Evolutionary conservation across 495 filamentous ascomycete genomes (phyloP), one percentile per base, ranked within the genome.

Genomic region (Cercophora sp.): DNA sequence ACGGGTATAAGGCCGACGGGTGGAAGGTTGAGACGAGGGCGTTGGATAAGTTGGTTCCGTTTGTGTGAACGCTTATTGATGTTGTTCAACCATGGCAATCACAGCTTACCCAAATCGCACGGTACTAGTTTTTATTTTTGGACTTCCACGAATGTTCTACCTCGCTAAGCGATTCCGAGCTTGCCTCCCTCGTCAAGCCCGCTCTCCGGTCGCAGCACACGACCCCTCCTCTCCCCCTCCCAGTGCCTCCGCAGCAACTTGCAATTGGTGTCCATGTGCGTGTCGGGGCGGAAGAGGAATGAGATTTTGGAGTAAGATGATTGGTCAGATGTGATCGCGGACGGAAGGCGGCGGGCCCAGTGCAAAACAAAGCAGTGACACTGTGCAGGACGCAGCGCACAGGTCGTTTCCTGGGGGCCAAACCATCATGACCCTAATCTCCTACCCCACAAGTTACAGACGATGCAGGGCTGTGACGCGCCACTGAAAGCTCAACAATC

Each of bases 41-140:
- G 15, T 16, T 52, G 0, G 49, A 52, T 13, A 27, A 52, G 49
- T 8, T 44, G 8, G 44, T 43, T 36, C 49, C 49, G 13, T 31
- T 44, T n/a, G n/a, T n/a, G n/a, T n/a, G n/a, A n/a, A n/a, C n/a
- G n/a, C n/a, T n/a, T n/a, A n/a, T n/a, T n/a, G n/a, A n/a, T n/a
- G n/a, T n/a, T n/a, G n/a, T n/a, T n/a, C n/a, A n/a, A n/a, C n/a
- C n/a, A n/a, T n/a, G n/a, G n/a, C n/a, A n/a, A n/a, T n/a, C n/a
- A n/a, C n/a, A n/a, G n/a, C n/a, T n/a, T n/a, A n/a, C n/a, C n/a
- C n/a, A n/a, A n/a, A n/a, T n/a, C n/a, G n/a, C n/a, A n/a, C n/a
- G n/a, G n/a, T n/a, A n/a, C n/a, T n/a, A n/a, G n/a, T n/a, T n/a
- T n/a, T n/a, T n/a, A n/a, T n/a, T n/a, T n/a, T n/a, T n/a, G n/a